These are phyloP conservation scores for Sedum album DNA, from an alignment of 164 flowering plant species.

Conservation along the genomic window DNA sequence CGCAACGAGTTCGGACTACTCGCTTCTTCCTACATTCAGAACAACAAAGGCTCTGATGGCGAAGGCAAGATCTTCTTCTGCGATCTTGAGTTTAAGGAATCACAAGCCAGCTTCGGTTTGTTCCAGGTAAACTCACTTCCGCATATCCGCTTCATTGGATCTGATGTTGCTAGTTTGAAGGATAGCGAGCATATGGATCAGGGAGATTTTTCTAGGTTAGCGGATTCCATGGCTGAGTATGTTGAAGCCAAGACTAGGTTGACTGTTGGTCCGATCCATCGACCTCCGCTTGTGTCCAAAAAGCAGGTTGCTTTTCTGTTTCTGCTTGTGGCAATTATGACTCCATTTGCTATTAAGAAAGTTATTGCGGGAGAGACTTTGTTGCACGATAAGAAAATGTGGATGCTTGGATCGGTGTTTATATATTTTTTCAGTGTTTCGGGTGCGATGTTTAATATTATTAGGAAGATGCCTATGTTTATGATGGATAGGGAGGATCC, in stretches of 20 bases:
- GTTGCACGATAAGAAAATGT: slow-evolving; percentile 53
- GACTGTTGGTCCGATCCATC: slow-evolving; percentile 50
- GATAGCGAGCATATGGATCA: slow-evolving; percentile 62
- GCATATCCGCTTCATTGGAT: slow-evolving; percentile 55
- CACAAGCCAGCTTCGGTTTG: slow-evolving; percentile 49
- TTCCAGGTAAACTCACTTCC: slow-evolving; percentile 80
- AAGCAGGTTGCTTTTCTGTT: slow-evolving; percentile 35
- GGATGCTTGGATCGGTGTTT: slow-evolving; percentile 57
- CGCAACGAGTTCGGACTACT: slow-evolving; percentile 57
- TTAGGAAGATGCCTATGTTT: slow-evolving; percentile 88
- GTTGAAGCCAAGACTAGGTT: slow-evolving; percentile 44
- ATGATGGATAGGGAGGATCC: slow-evolving; percentile 74
- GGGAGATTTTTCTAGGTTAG: slow-evolving; percentile 47
- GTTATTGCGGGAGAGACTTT: slow-evolving; percentile 49
- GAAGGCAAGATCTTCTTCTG: slow-evolving; percentile 65
- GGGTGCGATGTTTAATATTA: slow-evolving; percentile 86
- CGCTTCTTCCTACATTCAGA: slow-evolving; percentile 48
- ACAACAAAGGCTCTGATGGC: slow-evolving; percentile 31
- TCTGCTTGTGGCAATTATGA: slow-evolving; percentile 20
- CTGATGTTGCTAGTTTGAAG: slow-evolving; percentile 23
- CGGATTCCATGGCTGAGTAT: slow-evolving; percentile 75
- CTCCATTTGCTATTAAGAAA: slow-evolving; percentile 51
- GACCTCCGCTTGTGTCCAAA: slow-evolving; percentile 57
- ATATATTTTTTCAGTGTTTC: slow-evolving; percentile 93
- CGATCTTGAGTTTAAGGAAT: slow-evolving; percentile 72